Base-by-base conservation (phyloP, 2,329 filamentous ascomycete genomes). In the Aspergillus sp. region DNA sequence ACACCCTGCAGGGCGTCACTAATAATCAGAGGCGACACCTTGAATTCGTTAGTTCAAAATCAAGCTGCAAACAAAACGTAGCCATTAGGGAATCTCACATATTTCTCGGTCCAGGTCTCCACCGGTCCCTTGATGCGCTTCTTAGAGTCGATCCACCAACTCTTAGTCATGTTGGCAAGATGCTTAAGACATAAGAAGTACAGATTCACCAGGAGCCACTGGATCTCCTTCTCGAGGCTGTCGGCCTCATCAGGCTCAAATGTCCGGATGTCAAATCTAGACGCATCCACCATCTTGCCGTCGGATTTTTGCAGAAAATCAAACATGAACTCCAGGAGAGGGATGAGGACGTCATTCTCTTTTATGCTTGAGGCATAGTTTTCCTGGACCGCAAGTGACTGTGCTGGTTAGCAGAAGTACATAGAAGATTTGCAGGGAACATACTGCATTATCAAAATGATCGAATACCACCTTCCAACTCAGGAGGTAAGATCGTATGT, bases 401-500 rank as follows among this genome's bases (percentile, higher is more conserved):
- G 22, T 41, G 13, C 9, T 11, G n/a, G 48, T 75, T 56, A 73
- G 67, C 50, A 43, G 17, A 35, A 26, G 2, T 1, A 11, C 33
- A 5, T 11, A 42, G 6, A 16, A 14, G 17, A 5, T 17, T 4
- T 13, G 7, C 4, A 24, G 6, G 45, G 46, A 47, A 58, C 67
- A 56, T 75, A 81, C 79, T 11, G 91, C 85, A 17, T 85, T 83
- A 16, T 79, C 77, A 65, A 93, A 95, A 42, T 93, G 87, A 61
- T 95, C 90, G 65, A 95, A 97, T 0, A 96, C 80, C 1, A 97
- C 78, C 57, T 89, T 83, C 94, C 94, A 99, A 10, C 90, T 88
- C 24, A 96, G 77, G 2, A 99, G 79, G 64, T 96, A 99, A 9
- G 86, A 84, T 48, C 90, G 84, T 45, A 96, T 77, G 0, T 82